Conservation (phyloP, 805 yeast species). For the Lachancea fermentati region DNA sequence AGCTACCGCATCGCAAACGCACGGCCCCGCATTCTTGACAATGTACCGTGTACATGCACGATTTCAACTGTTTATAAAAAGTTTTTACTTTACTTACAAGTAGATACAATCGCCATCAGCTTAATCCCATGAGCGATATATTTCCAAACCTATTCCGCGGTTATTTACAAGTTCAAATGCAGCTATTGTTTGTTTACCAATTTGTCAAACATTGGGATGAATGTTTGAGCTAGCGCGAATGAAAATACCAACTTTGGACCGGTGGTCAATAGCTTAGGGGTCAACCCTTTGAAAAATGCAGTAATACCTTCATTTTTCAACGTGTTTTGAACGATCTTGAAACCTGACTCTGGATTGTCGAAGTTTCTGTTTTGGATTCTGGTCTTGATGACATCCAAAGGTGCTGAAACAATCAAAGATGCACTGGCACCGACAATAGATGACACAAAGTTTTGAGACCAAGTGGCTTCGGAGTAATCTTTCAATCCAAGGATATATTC, state of each 20-base stretch:
- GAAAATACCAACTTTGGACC: constrained; percentile 98
- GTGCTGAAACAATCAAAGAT: constrained; percentile 93
- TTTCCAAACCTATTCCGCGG: background rate
- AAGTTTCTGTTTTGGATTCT: constrained; percentile 96
- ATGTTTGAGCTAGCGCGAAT: constrained; percentile 94
- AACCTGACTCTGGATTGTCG: constrained; percentile 91
- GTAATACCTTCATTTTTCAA: constrained; percentile 82
- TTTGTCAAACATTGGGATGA: constrained; percentile 93
- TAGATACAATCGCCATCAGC: background rate
- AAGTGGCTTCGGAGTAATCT: constrained; percentile 88
- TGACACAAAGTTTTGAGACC: constrained; percentile 91
- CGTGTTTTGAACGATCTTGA: constrained; percentile 90
- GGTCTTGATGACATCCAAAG: constrained; percentile 96
- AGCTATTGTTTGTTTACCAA: constrained; percentile 31
- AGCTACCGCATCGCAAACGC: too few species aligned
- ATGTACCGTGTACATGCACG: too few species aligned
- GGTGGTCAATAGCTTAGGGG: constrained; percentile 93
- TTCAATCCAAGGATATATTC: constrained; percentile 83
- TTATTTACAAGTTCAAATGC: background rate
- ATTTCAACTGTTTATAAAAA: too few species aligned
- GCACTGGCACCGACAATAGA: constrained; percentile 97
- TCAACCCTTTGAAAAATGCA: constrained; percentile 92
- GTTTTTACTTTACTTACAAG: background rate
- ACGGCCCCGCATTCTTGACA: too few species aligned
- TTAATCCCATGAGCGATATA: background rate